These are phyloP conservation scores for Sporothrix globosa DNA, from an alignment of 2,329 filamentous ascomycete species.

Conservation along the genomic window DNA sequence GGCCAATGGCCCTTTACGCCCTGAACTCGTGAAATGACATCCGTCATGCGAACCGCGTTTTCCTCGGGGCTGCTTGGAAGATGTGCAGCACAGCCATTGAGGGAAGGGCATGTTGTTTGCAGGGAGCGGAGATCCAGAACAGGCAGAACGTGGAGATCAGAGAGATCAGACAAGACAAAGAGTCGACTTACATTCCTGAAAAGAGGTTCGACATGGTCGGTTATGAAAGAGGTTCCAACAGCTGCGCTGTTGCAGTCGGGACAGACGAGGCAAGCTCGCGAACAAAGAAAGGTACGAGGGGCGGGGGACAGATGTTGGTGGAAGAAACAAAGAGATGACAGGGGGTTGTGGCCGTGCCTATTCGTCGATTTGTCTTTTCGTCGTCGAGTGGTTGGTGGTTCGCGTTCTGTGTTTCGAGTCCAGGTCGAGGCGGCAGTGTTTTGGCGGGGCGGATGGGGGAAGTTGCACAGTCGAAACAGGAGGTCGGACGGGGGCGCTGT, in stretches of 20 bases:
- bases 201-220: slow-evolving; percentile 42
- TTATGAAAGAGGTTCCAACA: slow-evolving; percentile 19
- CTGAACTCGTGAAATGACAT: not conserved
- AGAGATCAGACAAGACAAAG: too few relatives aligned
- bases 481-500: slow-evolving; percentile 14
- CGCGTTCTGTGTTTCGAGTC: slow-evolving; percentile 8
- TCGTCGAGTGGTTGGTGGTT: not conserved
- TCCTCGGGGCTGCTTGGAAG: slow-evolving; percentile 20
- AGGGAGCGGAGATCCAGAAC: not conserved
- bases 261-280: slow-evolving; percentile 1
- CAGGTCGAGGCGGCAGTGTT: slow-evolving; percentile 7
- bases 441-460: slow-evolving; percentile 3
- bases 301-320: not conserved
- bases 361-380: not conserved
- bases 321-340: not conserved
- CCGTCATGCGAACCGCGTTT: slow-evolving; percentile 26
- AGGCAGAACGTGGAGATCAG: not conserved
- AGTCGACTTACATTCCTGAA: slow-evolving; percentile 38
- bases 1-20: slow-evolving; percentile 1
- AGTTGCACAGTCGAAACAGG: slow-evolving; percentile 27
- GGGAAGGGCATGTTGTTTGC: not conserved
- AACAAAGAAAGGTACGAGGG: slow-evolving; percentile 16
- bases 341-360: not conserved
- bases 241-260: slow-evolving; percentile 14
- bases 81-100: slow-evolving; percentile 20